phyloP scores from a whole-genome alignment of 2,329 filamentous ascomycete genomes.

The Fusarium tanahbumbuense region DNA sequence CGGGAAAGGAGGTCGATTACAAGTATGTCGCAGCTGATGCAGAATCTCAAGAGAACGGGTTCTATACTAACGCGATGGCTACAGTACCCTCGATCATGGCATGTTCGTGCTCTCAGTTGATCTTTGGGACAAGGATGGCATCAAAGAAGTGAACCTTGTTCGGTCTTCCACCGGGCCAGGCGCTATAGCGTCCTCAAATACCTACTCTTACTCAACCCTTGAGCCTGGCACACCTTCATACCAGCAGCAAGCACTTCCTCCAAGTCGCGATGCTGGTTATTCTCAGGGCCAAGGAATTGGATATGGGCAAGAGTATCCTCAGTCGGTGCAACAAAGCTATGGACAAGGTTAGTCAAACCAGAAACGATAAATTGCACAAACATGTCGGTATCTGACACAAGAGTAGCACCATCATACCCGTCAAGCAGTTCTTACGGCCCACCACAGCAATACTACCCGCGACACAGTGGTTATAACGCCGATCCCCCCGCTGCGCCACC shows the following conservation, averaged over 20 bases:
- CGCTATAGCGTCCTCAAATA: constrained; percentile 83
- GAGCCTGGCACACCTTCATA: constrained; percentile 47
- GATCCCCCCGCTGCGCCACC: constrained; percentile 46
- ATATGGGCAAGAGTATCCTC: constrained; percentile 52
- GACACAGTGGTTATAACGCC: constrained; percentile 48
- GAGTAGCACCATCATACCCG: constrained; percentile 47
- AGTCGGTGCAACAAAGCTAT: constrained; percentile 47
- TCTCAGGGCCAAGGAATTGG: constrained; percentile 44
- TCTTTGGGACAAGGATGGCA: constrained; percentile 73
- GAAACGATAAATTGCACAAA: background rate
- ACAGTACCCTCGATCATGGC: constrained; percentile 53
- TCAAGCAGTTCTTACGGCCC: constrained; percentile 51
- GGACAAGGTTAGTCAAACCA: constrained; percentile 47
- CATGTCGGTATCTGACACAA: constrained; percentile 4
- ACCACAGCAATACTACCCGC: constrained; percentile 53
- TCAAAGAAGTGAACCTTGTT: constrained; percentile 73
- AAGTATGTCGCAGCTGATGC: constrained; percentile 67
- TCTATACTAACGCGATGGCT: constrained; percentile 13
- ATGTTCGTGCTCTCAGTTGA: constrained; percentile 72
- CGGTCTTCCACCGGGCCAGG: constrained; percentile 74
- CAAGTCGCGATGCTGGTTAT: constrained; percentile 53
- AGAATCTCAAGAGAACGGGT: background rate
- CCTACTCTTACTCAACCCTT: constrained; percentile 75
- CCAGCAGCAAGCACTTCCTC: constrained; percentile 52
- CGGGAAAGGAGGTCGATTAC: constrained; percentile 84